Evolutionary conservation across 2,329 filamentous ascomycete species (phyloP).

Genomic region (Sporothrix variecibatus): DNA sequence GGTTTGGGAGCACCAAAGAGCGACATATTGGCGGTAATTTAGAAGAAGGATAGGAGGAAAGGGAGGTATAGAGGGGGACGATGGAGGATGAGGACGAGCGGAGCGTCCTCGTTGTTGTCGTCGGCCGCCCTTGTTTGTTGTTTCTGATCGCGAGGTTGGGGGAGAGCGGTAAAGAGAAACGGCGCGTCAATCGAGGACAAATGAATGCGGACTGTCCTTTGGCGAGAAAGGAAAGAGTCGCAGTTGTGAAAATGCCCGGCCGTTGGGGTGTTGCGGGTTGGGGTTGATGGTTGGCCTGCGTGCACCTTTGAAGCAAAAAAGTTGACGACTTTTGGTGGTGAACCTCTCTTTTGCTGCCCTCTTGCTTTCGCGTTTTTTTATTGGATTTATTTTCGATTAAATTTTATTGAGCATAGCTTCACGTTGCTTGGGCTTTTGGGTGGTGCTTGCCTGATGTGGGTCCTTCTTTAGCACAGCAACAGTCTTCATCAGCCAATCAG

Average conservation of each 20-base stretch:
- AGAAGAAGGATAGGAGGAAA: background rate
- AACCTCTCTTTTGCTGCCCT: conserved; percentile 27
- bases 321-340: conserved; percentile 18
- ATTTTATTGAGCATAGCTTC: conserved; percentile 21
- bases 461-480: background rate
- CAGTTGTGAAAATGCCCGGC: conserved; percentile 14
- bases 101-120: background rate
- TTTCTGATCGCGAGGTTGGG: background rate
- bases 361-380: conserved; percentile 27
- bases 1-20: conserved; percentile 30
- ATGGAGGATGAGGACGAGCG: background rate
- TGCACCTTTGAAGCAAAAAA: conserved; percentile 14
- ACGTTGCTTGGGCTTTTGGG: conserved; percentile 8
- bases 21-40: conserved; percentile 23
- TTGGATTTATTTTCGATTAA: conserved; percentile 21
- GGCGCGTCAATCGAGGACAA: background rate
- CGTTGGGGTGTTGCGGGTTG: conserved; percentile 3
- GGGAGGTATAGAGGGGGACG: background rate
- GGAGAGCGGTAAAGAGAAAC: background rate
- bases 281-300: background rate
- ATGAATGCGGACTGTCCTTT: background rate
- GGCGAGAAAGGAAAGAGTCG: background rate
- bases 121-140: background rate
- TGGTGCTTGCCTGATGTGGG: conserved; percentile 16
- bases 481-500: conserved; percentile 9